Evolutionary conservation across 352 stramenopile species (phyloP).

Genomic region (Globisporangium iwayamae): DNA sequence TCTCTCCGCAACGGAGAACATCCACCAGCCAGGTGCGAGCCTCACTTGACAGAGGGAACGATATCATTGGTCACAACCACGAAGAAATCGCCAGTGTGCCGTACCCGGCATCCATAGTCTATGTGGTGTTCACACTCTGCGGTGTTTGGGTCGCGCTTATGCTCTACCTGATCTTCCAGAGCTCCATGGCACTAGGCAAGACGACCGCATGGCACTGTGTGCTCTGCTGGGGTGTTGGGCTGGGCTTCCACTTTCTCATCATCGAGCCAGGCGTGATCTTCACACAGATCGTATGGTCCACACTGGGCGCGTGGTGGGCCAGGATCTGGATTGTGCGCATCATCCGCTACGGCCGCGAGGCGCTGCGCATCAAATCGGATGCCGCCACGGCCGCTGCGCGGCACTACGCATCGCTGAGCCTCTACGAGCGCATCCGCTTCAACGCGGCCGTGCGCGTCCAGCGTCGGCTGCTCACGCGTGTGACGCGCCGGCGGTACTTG

Average conservation of each 20-base stretch:
- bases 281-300: slow-evolving; percentile 38
- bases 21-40: slow-evolving; percentile 10
- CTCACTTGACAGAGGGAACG: neutral
- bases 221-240: slow-evolving; percentile 39
- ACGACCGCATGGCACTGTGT: slow-evolving; percentile 52
- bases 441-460: slow-evolving; percentile 67
- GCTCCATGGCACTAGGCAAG: slow-evolving; percentile 42
- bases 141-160: slow-evolving; percentile 39
- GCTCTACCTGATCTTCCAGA: slow-evolving; percentile 36
- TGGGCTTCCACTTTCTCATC: slow-evolving; percentile 41
- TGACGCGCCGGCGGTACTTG: slow-evolving; percentile 50
- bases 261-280: slow-evolving; percentile 60
- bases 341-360: slow-evolving; percentile 38
- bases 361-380: slow-evolving; percentile 45
- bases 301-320: slow-evolving; percentile 57
- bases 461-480: slow-evolving; percentile 49
- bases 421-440: slow-evolving; percentile 71
- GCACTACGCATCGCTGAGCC: slow-evolving; percentile 47
- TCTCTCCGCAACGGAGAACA: neutral
- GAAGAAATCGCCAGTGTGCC: slow-evolving; percentile 32
- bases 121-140: slow-evolving; percentile 46
- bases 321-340: slow-evolving; percentile 36
- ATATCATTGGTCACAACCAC: neutral
- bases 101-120: slow-evolving; percentile 65
- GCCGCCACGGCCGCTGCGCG: slow-evolving; percentile 20